Conservation (phyloP, 2,329 filamentous ascomycete species). For the Fusarium oligoseptatum region DNA sequence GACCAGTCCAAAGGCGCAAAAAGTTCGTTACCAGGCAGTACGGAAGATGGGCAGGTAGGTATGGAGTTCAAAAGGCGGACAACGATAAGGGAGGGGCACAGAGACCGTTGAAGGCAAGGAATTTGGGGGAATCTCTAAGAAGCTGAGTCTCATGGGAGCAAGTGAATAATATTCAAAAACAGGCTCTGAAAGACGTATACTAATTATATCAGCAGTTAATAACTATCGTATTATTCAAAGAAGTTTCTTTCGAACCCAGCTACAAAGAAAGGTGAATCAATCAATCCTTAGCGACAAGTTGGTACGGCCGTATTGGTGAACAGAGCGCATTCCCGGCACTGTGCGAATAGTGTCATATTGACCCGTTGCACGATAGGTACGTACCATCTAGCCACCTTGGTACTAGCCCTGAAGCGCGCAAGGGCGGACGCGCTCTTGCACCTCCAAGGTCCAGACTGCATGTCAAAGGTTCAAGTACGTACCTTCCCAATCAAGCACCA, state of each 20-base stretch:
- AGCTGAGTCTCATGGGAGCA: not conserved
- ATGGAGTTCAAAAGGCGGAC: not conserved
- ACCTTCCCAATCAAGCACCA: conserved; percentile 23
- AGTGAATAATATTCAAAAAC: not conserved
- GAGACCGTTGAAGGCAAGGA: conserved; percentile 16
- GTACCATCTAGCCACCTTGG: not conserved
- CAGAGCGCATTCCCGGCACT: not conserved
- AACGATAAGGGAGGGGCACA: conserved; percentile 11
- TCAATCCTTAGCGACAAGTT: conserved; percentile 6
- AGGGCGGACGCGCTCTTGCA: conserved; percentile 15
- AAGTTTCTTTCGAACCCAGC: not conserved
- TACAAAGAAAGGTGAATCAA: not conserved
- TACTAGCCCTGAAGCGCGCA: conserved; percentile 11
- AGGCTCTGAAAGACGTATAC: not conserved
- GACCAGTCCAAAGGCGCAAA: not conserved
- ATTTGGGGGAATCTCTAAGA: conserved; percentile 17
- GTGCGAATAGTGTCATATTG: conserved; percentile 3
- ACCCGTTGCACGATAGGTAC: not conserved
- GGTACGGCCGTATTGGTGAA: not conserved
- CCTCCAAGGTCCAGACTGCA: conserved; percentile 1
- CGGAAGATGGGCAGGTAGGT: not conserved
- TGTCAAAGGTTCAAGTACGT: conserved; percentile 22
- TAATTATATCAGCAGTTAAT: not conserved
- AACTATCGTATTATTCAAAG: not conserved
- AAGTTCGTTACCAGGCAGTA: not conserved